Conservation (phyloP, 148 eudicot genomes). For the Agrostemma githago region DNA sequence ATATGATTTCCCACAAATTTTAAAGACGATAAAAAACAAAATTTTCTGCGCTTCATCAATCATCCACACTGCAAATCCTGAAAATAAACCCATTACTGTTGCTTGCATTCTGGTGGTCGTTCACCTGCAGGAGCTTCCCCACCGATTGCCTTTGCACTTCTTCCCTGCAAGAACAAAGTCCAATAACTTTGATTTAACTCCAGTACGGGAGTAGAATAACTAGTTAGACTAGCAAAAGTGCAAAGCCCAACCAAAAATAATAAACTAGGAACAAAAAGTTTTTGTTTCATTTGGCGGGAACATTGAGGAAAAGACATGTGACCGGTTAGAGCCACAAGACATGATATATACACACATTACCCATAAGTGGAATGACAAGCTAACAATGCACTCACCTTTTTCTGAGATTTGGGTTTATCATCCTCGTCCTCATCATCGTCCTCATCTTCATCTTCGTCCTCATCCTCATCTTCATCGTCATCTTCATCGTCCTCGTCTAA, state of each 20-base stretch:
- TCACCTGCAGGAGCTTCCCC: constrained; percentile 40
- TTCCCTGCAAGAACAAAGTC: constrained; percentile 29
- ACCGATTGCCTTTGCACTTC: constrained; percentile 41
- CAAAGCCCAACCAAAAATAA: background rate
- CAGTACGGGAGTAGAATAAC: background rate
- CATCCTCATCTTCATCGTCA: constrained; percentile 51
- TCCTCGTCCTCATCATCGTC: constrained; percentile 62
- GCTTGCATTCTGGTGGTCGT: constrained; percentile 87
- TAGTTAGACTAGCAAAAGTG: background rate
- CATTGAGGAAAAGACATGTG: background rate
- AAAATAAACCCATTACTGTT: constrained; percentile 38
- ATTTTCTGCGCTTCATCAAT: constrained; percentile 23
- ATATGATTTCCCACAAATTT: constrained; percentile 19
- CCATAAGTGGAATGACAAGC: too few relatives aligned
- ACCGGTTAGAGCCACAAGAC: too few relatives aligned
- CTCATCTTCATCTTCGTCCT: constrained; percentile 49
- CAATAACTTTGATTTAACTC: background rate
- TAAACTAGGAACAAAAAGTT: background rate
- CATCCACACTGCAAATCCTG: background rate
- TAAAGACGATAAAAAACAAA: constrained; percentile 16
- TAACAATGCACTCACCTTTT: constrained; percentile 20
- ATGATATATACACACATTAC: too few relatives aligned
- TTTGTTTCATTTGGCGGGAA: background rate
- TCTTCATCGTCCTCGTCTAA: constrained; percentile 35
- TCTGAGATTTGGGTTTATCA: constrained; percentile 13